Conservation (phyloP, 345 rosid species). For the Hevea brasiliensis region DNA sequence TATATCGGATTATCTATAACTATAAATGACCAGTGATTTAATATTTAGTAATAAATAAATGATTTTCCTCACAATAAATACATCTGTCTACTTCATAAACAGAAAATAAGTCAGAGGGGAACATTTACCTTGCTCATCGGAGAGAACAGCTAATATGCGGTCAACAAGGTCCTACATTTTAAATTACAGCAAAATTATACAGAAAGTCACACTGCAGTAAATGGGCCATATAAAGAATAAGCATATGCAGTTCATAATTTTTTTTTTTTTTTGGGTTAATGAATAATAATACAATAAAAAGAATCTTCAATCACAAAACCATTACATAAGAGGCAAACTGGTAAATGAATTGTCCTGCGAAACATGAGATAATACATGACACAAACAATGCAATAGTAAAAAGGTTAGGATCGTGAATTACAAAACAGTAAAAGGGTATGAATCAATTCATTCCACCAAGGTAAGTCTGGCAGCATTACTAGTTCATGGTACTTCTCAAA, state of each 20-base stretch:
- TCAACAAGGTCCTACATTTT: slow-evolving; percentile 82
- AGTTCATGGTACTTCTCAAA: too few species aligned
- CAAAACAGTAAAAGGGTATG: background rate
- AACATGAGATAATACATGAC: background rate
- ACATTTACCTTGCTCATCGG: slow-evolving; percentile 72
- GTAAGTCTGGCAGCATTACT: background rate
- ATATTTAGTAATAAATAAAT: background rate
- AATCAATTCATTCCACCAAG: background rate
- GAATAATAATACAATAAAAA: background rate
- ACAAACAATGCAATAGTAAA: too few species aligned
- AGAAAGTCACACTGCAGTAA: background rate
- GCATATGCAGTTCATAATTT: background rate
- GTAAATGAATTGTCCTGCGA: background rate
- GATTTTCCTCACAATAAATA: background rate
- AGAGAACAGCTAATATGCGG: slow-evolving; percentile 63
- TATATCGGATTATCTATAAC: background rate
- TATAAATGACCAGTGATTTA: too few species aligned
- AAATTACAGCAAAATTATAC: slow-evolving; percentile 6
- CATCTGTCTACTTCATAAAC: background rate
- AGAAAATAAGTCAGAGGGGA: background rate
- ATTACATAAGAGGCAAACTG: background rate
- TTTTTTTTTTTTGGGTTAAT: background rate
- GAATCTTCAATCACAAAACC: background rate
- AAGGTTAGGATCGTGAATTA: background rate
- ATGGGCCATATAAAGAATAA: background rate